A percentile compares a stretch with the other conserved stretches of the same genome.
Conservation (phyloP, 2,329 filamentous ascomycete species). For the Beauveria rudraprayagi region DNA sequence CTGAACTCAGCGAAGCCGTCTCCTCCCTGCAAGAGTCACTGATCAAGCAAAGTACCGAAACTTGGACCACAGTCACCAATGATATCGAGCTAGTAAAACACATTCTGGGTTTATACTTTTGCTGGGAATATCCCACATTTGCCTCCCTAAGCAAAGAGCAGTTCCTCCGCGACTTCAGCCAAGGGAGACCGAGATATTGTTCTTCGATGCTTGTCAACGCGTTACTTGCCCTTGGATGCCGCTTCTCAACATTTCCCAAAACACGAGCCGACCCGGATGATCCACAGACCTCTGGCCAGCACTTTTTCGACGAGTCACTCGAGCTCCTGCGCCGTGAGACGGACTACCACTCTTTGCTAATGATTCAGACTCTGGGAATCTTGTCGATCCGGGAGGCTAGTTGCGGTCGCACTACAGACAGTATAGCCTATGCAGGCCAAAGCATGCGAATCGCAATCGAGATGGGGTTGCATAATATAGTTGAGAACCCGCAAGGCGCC, state of each 20-base stretch:
- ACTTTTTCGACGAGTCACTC: conserved; percentile 64
- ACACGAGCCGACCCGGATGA: conserved; percentile 55
- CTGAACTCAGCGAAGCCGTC: conserved; percentile 47
- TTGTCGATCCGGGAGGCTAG: conserved; percentile 70
- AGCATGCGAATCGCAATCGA: conserved; percentile 65
- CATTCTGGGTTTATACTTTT: conserved; percentile 60
- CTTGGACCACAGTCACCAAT: conserved; percentile 27
- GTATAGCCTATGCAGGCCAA: conserved; percentile 64
- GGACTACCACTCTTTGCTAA: conserved; percentile 57
- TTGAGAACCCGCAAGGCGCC: conserved; percentile 27
- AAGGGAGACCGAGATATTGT: conserved; percentile 55
- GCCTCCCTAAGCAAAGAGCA: conserved; percentile 63
- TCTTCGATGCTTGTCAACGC: conserved; percentile 61
- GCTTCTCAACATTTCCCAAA: conserved; percentile 56
- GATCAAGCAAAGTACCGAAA: not conserved
- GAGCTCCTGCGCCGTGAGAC: conserved; percentile 49
- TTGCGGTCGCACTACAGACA: conserved; percentile 57
- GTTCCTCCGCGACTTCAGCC: conserved; percentile 57
- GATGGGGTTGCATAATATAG: conserved; percentile 56
- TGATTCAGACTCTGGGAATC: conserved; percentile 67
- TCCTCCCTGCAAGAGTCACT: not conserved
- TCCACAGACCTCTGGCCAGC: conserved; percentile 58
- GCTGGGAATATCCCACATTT: conserved; percentile 70
- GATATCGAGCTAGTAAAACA: conserved; percentile 53
- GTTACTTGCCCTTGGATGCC: conserved; percentile 56